A percentile compares a stretch with the other conserved stretches of the same genome.
Conservation (phyloP, 2,329 filamentous ascomycete species). For the Aureobasidium zeae region DNA sequence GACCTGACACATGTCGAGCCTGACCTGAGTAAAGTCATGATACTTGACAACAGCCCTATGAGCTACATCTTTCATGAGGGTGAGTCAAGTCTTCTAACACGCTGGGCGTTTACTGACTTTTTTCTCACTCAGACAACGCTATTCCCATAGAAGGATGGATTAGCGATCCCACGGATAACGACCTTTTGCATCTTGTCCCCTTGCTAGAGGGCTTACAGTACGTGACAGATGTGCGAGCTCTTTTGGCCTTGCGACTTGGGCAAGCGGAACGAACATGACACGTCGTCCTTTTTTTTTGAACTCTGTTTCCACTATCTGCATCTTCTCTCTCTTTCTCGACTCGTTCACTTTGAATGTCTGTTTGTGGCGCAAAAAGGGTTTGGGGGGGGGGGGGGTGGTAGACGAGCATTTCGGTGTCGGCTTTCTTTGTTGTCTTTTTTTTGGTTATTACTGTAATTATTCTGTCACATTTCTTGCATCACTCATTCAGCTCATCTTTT, state of each 20-base stretch:
- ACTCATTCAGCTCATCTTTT: no score
- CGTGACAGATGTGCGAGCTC: slow-evolving; percentile 85
- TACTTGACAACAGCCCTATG: slow-evolving; percentile 94
- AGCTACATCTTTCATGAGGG: slow-evolving; percentile 99
- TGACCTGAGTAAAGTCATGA: slow-evolving; percentile 96
- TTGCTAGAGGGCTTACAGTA: slow-evolving; percentile 92
- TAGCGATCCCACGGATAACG: slow-evolving; percentile 93
- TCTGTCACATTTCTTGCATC: no score
- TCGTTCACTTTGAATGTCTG: no score
- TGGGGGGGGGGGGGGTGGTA: no score
- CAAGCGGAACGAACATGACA: slow-evolving; percentile 41
- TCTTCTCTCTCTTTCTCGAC: no score
- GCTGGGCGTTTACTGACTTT: not conserved
- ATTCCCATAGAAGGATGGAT: slow-evolving; percentile 99
- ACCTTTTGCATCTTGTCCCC: slow-evolving; percentile 84
- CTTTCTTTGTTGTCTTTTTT: no score
- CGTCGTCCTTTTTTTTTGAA: not conserved
- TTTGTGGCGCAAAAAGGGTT: no score
- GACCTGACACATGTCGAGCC: slow-evolving; percentile 93
- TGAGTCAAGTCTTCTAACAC: slow-evolving; percentile 37
- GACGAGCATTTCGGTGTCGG: no score
- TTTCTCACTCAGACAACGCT: slow-evolving; percentile 65
- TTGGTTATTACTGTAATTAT: no score
- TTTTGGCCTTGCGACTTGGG: slow-evolving; percentile 79
- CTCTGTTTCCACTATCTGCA: no score